phyloP scores from a whole-genome alignment of 140 eudicot genomes.

The Flaveria floridana region DNA sequence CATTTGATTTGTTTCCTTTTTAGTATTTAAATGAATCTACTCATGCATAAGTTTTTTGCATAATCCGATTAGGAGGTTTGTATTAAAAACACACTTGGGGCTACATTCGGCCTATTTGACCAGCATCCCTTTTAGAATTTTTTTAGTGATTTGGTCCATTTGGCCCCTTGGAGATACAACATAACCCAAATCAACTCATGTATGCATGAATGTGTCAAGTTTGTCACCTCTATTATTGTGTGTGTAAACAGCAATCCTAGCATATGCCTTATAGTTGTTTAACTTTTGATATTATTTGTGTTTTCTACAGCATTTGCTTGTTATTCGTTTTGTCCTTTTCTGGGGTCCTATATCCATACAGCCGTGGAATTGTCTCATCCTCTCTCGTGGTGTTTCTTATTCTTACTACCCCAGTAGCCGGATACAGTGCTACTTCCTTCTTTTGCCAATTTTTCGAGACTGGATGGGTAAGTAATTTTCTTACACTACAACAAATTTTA shows the following conservation, averaged over 20 bases:
- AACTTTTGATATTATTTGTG: background rate
- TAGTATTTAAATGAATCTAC: background rate
- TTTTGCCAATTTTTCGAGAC: conserved; percentile 60
- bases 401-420: conserved; percentile 65
- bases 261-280: background rate
- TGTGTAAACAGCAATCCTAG: background rate
- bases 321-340: conserved; percentile 57
- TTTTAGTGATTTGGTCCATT: background rate
- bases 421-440: conserved; percentile 70
- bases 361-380: conserved; percentile 60
- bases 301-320: conserved; percentile 48
- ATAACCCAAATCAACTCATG: conserved; percentile 7
- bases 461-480: conserved; percentile 63
- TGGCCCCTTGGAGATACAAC: background rate
- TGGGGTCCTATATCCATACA: conserved; percentile 66
- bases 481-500: background rate
- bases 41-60: background rate
- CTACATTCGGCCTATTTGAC: background rate
- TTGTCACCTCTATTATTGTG: background rate
- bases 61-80: background rate
- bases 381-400: conserved; percentile 52
- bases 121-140: background rate
- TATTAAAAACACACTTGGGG: background rate
- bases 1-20: background rate
- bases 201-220: background rate